Percentiles rank a stretch among this genome's conserved stretches.
Evolutionary conservation across 2,329 filamentous ascomycete species (phyloP).

Genomic region (Calonectria fujianensis): DNA sequence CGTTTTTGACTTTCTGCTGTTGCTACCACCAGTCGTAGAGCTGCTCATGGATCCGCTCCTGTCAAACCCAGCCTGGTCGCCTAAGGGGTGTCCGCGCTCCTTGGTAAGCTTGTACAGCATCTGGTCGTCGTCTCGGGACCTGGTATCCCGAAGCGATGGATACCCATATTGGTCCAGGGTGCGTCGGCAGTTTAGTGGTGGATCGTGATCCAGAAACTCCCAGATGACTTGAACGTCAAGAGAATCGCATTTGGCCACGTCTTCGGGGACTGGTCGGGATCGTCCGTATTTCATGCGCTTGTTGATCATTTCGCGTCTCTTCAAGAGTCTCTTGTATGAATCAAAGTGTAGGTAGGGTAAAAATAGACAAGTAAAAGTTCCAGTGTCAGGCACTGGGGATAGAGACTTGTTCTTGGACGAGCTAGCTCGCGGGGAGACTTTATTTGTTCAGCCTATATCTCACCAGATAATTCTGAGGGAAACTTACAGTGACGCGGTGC

Average conservation of each 20-base stretch:
- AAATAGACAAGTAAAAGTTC: constrained; percentile 69
- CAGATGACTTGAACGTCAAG: constrained; percentile 77
- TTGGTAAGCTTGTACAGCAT: constrained; percentile 81
- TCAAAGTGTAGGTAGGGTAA: constrained; percentile 79
- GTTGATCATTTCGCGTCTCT: constrained; percentile 73
- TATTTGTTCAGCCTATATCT: neutral
- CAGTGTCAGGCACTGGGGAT: constrained; percentile 55
- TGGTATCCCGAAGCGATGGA: constrained; percentile 75
- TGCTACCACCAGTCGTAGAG: constrained; percentile 52
- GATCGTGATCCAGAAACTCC: constrained; percentile 77
- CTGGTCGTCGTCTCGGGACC: constrained; percentile 78
- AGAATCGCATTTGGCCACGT: constrained; percentile 72
- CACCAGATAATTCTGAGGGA: fast-evolving
- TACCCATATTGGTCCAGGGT: constrained; percentile 80
- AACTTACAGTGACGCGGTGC: constrained; percentile 60
- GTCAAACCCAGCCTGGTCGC: constrained; percentile 52
- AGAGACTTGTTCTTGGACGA: constrained; percentile 56
- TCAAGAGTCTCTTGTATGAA: constrained; percentile 75
- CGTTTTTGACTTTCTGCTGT: constrained; percentile 51
- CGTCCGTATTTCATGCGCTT: constrained; percentile 72
- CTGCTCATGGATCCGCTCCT: constrained; percentile 57
- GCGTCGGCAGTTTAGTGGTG: constrained; percentile 76
- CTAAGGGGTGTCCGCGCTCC: constrained; percentile 57
- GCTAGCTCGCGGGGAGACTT: constrained; percentile 62
- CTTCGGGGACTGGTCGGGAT: constrained; percentile 72